These are phyloP conservation scores for Magnusiomyces suaveolens DNA, from an alignment of 1,139 yeast genomes.

Conservation along the genomic window DNA sequence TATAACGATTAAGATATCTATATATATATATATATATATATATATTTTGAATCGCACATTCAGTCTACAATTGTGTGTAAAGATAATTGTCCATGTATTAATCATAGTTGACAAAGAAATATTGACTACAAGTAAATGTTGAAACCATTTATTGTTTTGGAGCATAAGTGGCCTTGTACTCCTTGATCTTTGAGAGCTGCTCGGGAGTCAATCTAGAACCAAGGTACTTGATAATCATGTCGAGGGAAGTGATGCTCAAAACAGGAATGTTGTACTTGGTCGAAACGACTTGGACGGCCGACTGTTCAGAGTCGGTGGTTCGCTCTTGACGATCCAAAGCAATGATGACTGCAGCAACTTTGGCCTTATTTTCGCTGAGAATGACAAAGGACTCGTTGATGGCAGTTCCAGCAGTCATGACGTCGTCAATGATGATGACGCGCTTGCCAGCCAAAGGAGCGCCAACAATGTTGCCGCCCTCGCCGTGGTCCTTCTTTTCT, in stretches of 20 bases:
- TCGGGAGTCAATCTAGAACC: slow-evolving; percentile 39
- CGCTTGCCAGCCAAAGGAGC: slow-evolving; percentile 59
- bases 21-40: too few species aligned
- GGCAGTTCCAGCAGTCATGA: slow-evolving; percentile 98
- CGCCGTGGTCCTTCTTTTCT: slow-evolving; percentile 96
- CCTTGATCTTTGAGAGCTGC: slow-evolving; percentile 29
- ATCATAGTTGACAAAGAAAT: too few species aligned
- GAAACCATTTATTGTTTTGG: slow-evolving; percentile 4
- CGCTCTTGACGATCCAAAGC: slow-evolving; percentile 94
- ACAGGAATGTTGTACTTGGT: slow-evolving; percentile 73
- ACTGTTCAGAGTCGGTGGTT: slow-evolving; percentile 53
- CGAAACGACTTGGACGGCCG: slow-evolving; percentile 77
- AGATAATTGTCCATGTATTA: too few species aligned
- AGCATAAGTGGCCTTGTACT: slow-evolving; percentile 30
- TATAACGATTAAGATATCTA: slow-evolving; percentile 14
- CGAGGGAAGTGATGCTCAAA: slow-evolving; percentile 63
- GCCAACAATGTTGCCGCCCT: slow-evolving; percentile 94
- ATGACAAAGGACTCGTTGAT: slow-evolving; percentile 86
- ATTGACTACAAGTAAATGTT: too few species aligned
- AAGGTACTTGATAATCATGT: slow-evolving; percentile 62
- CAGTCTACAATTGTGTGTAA: too few species aligned
- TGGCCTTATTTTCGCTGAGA: slow-evolving; percentile 60
- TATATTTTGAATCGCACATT: too few species aligned
- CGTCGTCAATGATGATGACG: slow-evolving; percentile 85
- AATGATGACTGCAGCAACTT: slow-evolving; percentile 73